Evolutionary conservation across 192 early-diverging fungal species (phyloP).

Genomic region (Coemansia umbellata): DNA sequence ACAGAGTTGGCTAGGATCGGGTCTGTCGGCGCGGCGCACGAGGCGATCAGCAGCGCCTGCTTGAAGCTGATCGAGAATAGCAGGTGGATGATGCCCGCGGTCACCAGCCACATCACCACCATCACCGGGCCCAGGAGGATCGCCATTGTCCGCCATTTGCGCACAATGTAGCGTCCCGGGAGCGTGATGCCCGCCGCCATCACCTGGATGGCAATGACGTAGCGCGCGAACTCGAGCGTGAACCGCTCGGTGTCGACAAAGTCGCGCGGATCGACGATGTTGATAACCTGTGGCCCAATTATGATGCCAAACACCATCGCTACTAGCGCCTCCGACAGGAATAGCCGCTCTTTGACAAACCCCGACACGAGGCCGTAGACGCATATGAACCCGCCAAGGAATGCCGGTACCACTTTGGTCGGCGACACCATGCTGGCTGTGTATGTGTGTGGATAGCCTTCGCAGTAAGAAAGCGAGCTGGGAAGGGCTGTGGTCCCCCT

Average conservation of each 20-base stretch:
- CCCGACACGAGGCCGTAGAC: slow-evolving; percentile 66
- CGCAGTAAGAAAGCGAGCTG: no score
- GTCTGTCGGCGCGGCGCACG: slow-evolving; percentile 89
- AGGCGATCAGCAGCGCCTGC: slow-evolving; percentile 71
- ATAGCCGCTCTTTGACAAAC: slow-evolving; percentile 69
- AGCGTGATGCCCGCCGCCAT: slow-evolving; percentile 84
- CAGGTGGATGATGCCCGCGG: slow-evolving; percentile 56
- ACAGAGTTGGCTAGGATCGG: slow-evolving; percentile 93
- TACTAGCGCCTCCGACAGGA: slow-evolving; percentile 72
- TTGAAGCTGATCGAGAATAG: slow-evolving; percentile 49
- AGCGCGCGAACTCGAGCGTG: slow-evolving; percentile 70
- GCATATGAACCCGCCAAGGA: slow-evolving; percentile 76
- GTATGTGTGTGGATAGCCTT: no score
- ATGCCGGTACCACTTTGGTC: slow-evolving; percentile 52
- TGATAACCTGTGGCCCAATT: slow-evolving; percentile 71
- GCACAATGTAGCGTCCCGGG: slow-evolving; percentile 71
- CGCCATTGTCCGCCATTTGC: slow-evolving; percentile 68
- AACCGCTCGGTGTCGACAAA: slow-evolving; percentile 53
- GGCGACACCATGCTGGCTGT: slow-evolving; percentile 12
- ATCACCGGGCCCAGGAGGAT: slow-evolving; percentile 79
- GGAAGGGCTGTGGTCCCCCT: no score
- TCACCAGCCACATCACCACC: slow-evolving; percentile 76
- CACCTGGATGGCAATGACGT: slow-evolving; percentile 78
- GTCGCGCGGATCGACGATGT: slow-evolving; percentile 63
- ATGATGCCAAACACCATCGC: slow-evolving; percentile 84